A percentile compares a stretch with the other conserved stretches of the same genome.
Conservation (phyloP, 345 rosid genomes). For the Moringa oleifera region DNA sequence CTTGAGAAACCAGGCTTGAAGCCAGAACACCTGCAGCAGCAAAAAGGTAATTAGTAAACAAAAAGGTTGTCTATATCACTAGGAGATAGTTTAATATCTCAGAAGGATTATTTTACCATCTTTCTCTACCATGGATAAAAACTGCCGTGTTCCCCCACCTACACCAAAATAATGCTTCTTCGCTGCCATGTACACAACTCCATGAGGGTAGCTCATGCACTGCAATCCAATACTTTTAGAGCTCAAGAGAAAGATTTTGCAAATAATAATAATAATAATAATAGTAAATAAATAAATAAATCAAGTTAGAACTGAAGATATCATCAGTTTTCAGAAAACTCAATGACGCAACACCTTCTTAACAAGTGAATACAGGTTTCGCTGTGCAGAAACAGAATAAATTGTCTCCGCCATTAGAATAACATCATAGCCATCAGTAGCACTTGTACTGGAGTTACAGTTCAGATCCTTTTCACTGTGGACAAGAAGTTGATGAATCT, state of each 20-base stretch:
- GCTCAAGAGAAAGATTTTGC: slow-evolving; percentile 10
- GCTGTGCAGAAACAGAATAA: slow-evolving; percentile 64
- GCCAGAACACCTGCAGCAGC: slow-evolving; percentile 50
- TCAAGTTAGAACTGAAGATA: too few relatives aligned
- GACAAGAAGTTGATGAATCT: slow-evolving; percentile 63
- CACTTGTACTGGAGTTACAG: slow-evolving; percentile 15
- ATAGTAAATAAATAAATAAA: too few relatives aligned
- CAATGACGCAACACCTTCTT: slow-evolving; percentile 46
- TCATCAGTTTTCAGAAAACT: too few relatives aligned
- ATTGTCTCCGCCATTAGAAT: slow-evolving; percentile 92
- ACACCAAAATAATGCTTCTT: slow-evolving; percentile 96
- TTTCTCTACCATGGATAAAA: slow-evolving; percentile 70
- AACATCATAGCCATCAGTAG: slow-evolving; percentile 56
- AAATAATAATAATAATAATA: not conserved
- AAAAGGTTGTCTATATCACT: too few relatives aligned
- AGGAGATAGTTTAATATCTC: too few relatives aligned
- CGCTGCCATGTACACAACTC: slow-evolving; percentile 79
- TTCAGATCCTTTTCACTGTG: slow-evolving; percentile 26
- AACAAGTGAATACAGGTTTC: slow-evolving; percentile 58
- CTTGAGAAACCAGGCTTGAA: slow-evolving; percentile 61
- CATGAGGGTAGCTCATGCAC: slow-evolving; percentile 57
- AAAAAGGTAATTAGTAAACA: not conserved
- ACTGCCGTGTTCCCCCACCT: slow-evolving; percentile 88
- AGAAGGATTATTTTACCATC: slow-evolving; percentile 47
- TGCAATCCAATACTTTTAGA: slow-evolving; percentile 25